Evolutionary conservation across 371 early-diverging fungal species (phyloP), one percentile per base, ranked within the genome.

Genomic region (Chytridium lagenaria): DNA sequence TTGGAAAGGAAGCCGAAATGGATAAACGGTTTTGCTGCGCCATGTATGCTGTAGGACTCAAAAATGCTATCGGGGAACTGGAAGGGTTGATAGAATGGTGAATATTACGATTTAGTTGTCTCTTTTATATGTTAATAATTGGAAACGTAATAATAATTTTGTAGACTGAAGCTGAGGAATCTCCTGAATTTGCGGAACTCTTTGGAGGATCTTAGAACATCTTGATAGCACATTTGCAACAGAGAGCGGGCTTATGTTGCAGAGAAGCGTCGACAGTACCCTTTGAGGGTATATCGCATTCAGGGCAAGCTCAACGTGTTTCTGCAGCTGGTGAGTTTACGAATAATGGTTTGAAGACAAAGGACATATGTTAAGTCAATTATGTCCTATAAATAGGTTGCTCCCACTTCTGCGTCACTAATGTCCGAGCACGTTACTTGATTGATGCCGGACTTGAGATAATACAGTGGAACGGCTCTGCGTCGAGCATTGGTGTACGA

Each of bases 1-100:
- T 85, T 63, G 86, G 86, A 16, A 39, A 38, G 7, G 52, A 70
- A n/a, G 78, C 86, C 26, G 84, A 85, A 67, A 67, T 79, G 49
- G 86, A 85, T 71, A 85, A 85, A 67, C 74, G 80, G 34, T 85
- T 85, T 59, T 85, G 86, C 68, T 61, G 67, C 19, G 86, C 86
- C 61, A 80, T 85, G 81, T 85, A 63, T 67, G 70, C 83, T 5
- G 82, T 84, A 10, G 84, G 79, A 16, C 67, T 84, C 40, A 74
- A 84, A 67, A 81, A 85, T 63, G 71, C 67, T 73, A 31, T 83
- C 28, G 77, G 77, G 67, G 75, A 0, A 37, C 61, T 1, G 82
- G 12, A 74, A 82, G 64, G 70, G 50, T 65, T 66, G 50, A 40
- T 2, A 38, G 67, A 2, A 28, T 40, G 40, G 67, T 66, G 33